Base-by-base conservation (phyloP, 1,284 basidiomycete species). In the Pseudozyma pruni region DNA sequence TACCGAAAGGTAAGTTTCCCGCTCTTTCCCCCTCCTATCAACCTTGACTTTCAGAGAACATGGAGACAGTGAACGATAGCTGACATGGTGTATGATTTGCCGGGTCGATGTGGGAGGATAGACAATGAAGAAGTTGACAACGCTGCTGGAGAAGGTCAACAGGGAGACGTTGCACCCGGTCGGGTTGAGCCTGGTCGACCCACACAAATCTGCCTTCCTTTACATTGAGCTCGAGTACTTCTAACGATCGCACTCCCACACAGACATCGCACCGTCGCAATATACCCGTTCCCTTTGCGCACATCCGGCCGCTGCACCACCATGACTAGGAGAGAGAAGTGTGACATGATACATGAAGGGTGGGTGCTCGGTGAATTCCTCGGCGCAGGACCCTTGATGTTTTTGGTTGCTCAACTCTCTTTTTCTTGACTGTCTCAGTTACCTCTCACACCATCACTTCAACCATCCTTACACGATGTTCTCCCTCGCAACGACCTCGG, bases 141-240 rank as follows among this genome's bases (percentile, higher is more conserved):
- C 81, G 17, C 84, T 88, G 35, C 86, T 94, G 45, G 86, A 88
- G 32, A 85, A 87, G 45, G 83, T 89, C 48, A 94, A 94, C 80
- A 81, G 80, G 23, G 85, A 86, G 42, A 64, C 90, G 17, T 92
- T 89, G 83, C 91, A 94, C 78, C 90, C 90, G 1, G 89, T 85
- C 4, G 93, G 92, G 3, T 83, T 94, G 70, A 90, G 92, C 68
- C 87, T 94, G 42, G 84, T 91, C 27, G 90, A 91, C 88, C 93
- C 92, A 2, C 85, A 86, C 35, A 87, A 87, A 74, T 88, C 89
- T 57, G 93, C 90, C 0, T 93, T 92, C 81, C 84, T 94, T 70
- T 94, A 91, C 83, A 59, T 84, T 37, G 84, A 85, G 68, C 53
- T 84, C 37, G 83, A 83, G 61, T 83, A 83, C 69, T 83, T 78